Evolutionary conservation across 352 stramenopile genomes (phyloP).

Genomic region (Pythium folliculosum): DNA sequence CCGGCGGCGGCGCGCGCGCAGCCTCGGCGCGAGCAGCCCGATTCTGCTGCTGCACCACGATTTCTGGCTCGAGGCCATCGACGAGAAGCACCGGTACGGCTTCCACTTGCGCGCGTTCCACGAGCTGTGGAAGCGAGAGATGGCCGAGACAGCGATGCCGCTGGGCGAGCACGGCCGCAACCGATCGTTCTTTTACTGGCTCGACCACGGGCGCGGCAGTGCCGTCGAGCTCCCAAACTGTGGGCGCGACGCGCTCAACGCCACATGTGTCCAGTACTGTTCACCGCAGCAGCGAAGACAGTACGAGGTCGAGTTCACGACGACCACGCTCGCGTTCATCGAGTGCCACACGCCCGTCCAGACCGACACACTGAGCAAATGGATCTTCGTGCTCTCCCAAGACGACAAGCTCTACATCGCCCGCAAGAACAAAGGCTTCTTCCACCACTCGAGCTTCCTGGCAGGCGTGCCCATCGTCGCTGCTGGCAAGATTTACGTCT

Average conservation of each 20-base stretch:
- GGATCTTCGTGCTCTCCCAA: conserved; percentile 72
- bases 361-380: conserved; percentile 68
- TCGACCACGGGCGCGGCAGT: conserved; percentile 55
- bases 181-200: conserved; percentile 70
- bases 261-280: conserved; percentile 60
- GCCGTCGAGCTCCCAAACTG: conserved; percentile 58
- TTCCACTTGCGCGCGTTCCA: conserved; percentile 73
- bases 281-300: conserved; percentile 35
- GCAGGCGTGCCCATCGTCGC: conserved; percentile 57
- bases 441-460: conserved; percentile 83
- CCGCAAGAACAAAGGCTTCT: conserved; percentile 70
- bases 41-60: conserved; percentile 57
- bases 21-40: conserved; percentile 8
- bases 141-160: conserved; percentile 12
- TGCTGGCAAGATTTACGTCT: conserved; percentile 70
- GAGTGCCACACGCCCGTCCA: conserved; percentile 39
- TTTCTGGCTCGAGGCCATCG: conserved; percentile 76
- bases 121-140: conserved; percentile 57
- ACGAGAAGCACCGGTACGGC: conserved; percentile 73
- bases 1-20: not conserved
- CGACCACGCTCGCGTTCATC: conserved; percentile 36
- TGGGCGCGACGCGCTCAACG: conserved; percentile 43
- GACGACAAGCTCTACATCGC: conserved; percentile 50
- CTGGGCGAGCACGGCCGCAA: conserved; percentile 15
- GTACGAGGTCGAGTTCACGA: conserved; percentile 48